phyloP scores from a whole-genome alignment of 495 filamentous ascomycete species.

The Hypomontagnella submonticulosa region DNA sequence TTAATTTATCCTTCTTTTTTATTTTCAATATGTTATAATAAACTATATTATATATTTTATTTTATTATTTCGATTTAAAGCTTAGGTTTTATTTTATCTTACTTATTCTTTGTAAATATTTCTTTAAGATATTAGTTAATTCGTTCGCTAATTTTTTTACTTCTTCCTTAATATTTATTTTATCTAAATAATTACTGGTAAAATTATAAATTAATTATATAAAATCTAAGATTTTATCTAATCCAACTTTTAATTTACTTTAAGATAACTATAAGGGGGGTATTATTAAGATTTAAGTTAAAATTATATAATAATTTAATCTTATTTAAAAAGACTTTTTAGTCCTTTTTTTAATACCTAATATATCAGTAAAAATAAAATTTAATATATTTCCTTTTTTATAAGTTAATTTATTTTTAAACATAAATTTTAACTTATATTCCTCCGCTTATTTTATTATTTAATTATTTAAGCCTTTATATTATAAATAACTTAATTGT shows the following conservation, averaged over 20 bases:
- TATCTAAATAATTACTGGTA: background rate
- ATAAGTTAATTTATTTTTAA: background rate
- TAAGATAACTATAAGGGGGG: background rate
- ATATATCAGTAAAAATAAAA: background rate
- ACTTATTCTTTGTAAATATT: background rate
- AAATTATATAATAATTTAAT: background rate
- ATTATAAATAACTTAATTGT: background rate
- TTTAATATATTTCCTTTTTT: slow-evolving; percentile 1
- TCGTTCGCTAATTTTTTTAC: background rate
- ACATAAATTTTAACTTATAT: background rate
- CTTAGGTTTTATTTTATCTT: background rate
- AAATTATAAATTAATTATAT: background rate
- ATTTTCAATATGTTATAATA: background rate
- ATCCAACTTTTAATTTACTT: background rate
- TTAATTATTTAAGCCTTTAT: background rate
- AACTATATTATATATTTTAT: background rate
- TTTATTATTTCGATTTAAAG: background rate
- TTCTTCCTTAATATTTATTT: background rate
- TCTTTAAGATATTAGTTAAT: background rate
- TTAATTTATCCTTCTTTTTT: background rate
- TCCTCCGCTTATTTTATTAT: background rate
- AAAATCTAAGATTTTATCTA: background rate
- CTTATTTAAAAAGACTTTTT: background rate
- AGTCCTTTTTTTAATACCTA: background rate
- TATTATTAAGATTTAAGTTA: background rate